Conservation (phyloP, 2,329 filamentous ascomycete species). For the Cercospora nicotianae region DNA sequence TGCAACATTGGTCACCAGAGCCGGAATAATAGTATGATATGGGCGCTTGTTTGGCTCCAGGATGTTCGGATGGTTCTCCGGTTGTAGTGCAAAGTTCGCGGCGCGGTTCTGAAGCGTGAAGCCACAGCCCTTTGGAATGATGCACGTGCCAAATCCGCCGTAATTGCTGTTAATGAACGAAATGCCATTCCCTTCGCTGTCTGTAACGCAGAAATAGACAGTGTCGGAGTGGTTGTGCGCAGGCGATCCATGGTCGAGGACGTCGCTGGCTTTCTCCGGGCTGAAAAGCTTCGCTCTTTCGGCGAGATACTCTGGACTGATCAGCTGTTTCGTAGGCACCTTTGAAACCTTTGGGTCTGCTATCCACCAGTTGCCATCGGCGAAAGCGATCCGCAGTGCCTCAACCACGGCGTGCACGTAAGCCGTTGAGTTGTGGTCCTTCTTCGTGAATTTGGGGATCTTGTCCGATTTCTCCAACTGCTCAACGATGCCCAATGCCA, state of each 20-base stretch:
- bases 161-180: slow-evolving; percentile 98
- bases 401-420: slow-evolving; percentile 83
- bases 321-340: slow-evolving; percentile 69
- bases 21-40: slow-evolving; percentile 97
- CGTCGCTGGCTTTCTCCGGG: slow-evolving; percentile 52
- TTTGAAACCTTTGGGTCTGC: slow-evolving; percentile 73
- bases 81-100: slow-evolving; percentile 74
- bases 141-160: slow-evolving; percentile 80
- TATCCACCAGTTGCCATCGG: slow-evolving; percentile 87
- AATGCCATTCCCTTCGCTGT: slow-evolving; percentile 80
- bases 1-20: slow-evolving; percentile 73
- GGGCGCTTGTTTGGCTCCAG: slow-evolving; percentile 81
- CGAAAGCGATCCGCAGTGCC: slow-evolving; percentile 82
- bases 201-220: slow-evolving; percentile 87
- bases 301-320: slow-evolving; percentile 73
- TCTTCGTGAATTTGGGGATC: slow-evolving; percentile 67
- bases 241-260: slow-evolving; percentile 72
- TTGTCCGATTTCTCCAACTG: slow-evolving; percentile 74
- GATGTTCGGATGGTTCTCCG: slow-evolving; percentile 70
- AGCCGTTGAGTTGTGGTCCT: slow-evolving; percentile 77
- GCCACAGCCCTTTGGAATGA: slow-evolving; percentile 81
- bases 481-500: slow-evolving; percentile 89
- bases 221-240: slow-evolving; percentile 87
- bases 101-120: slow-evolving; percentile 95
- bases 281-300: slow-evolving; percentile 65